Evolutionary conservation across 106 monocot genomes (phyloP), one percentile per base, ranked within the genome.

Genomic region (Hemerocallis citrina): DNA sequence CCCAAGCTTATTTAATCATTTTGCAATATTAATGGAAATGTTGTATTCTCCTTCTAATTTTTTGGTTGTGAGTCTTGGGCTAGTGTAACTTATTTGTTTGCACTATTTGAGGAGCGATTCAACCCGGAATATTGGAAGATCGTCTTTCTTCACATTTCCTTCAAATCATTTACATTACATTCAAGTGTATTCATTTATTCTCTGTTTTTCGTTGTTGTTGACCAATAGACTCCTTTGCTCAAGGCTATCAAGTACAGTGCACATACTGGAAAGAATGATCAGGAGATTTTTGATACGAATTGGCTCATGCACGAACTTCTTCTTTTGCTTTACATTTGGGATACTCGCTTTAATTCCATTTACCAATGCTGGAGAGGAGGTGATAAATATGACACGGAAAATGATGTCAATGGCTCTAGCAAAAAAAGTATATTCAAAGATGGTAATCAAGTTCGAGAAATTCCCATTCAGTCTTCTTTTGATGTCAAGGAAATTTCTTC

Each of bases 301-400:
- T 88, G 78, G 81, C 52, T 85, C 32, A 74, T 72, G 11, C 72
- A 82, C 72, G 85, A 91, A 64, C 86, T 92, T 55, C 77, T 82
- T 61, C 79, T 99, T 59, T 59, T 68, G 75, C 72, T 82, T 29
- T 88, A 88, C 64, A 61, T 92, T 55, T 99, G 98, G 98, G 98
- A 99, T 46, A 62, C 39, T 25, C 91, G 98, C 20, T 66, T 99
- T 29, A 36, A 71, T 69, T 78, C 59, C 27, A 75, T 92, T 68
- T 20, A 69, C 16, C 31, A 64, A 15, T 34, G 47, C 65, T 57
- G 55, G 16, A n/a, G n/a, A n/a, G n/a, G n/a, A n/a, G n/a, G n/a
- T n/a, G n/a, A n/a, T 35, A 39, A 68, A 23, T 21, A 46, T 7
- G 24, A 24, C 15, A 15, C 49, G 60, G 39, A 16, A 20, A 29